Conservation (phyloP, 495 filamentous ascomycete species). For the Staphylotrichum tortipilum region DNA sequence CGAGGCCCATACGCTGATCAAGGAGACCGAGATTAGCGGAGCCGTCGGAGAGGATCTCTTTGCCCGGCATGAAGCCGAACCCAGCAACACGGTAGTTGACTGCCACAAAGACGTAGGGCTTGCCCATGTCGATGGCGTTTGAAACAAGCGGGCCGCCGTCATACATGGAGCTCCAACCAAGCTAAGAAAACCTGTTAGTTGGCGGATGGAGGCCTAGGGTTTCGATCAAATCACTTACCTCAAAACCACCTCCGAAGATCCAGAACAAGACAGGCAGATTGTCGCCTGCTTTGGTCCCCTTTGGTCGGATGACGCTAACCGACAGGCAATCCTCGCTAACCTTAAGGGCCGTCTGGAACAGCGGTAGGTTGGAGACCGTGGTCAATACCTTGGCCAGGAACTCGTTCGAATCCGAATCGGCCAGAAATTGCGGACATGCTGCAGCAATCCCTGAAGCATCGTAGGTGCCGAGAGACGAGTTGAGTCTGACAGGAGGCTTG, state of each 20-base stretch:
- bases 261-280: constrained; percentile 63
- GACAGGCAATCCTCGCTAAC: constrained; percentile 61
- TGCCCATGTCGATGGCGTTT: constrained; percentile 45
- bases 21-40: constrained; percentile 52
- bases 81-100: constrained; percentile 55
- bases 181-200: constrained; percentile 12
- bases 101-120: constrained; percentile 53
- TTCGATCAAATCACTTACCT: constrained; percentile 23
- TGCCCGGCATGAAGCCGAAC: constrained; percentile 52
- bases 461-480: constrained; percentile 37
- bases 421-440: constrained; percentile 49
- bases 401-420: constrained; percentile 33
- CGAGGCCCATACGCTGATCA: constrained; percentile 56
- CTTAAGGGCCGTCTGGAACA: constrained; percentile 44
- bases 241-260: constrained; percentile 69
- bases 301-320: constrained; percentile 55
- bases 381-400: constrained; percentile 43
- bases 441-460: constrained; percentile 41
- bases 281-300: constrained; percentile 42
- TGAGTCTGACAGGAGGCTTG: constrained; percentile 34
- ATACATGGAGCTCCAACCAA: constrained; percentile 47
- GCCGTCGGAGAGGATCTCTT: constrained; percentile 58
- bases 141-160: constrained; percentile 47
- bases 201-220: no score
- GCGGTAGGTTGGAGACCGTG: constrained; percentile 43